Evolutionary conservation across 108 stramenopile species (phyloP).

Genomic region (Pseudonitzschia pungens): DNA sequence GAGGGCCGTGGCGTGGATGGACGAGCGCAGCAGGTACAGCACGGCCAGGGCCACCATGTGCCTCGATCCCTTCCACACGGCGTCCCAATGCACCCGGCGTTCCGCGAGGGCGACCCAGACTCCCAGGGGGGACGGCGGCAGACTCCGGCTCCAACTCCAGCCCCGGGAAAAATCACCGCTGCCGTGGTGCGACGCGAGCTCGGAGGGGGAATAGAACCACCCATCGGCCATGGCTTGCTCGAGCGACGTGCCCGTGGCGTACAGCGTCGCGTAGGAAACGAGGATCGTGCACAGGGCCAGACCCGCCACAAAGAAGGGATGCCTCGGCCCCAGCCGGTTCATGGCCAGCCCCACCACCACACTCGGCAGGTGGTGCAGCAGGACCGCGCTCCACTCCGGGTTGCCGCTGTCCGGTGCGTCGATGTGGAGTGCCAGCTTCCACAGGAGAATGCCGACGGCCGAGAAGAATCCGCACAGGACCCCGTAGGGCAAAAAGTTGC

Average conservation of each 20-base stretch:
- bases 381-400: slow-evolving; percentile 44
- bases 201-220: slow-evolving; percentile 63
- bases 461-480: slow-evolving; percentile 83
- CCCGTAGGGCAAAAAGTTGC: slow-evolving; percentile 60
- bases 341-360: slow-evolving; percentile 47
- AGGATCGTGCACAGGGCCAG: slow-evolving; percentile 43
- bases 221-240: slow-evolving; percentile 49
- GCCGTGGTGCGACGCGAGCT: slow-evolving; percentile 16
- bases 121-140: slow-evolving; percentile 55
- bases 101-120: slow-evolving; percentile 29
- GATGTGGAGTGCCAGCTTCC: slow-evolving; percentile 63
- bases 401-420: not conserved
- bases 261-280: slow-evolving; percentile 46
- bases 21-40: slow-evolving; percentile 71
- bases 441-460: slow-evolving; percentile 63
- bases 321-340: slow-evolving; percentile 54
- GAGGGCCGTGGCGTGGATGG: slow-evolving; percentile 60
- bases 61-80: slow-evolving; percentile 50
- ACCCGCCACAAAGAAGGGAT: slow-evolving; percentile 51
- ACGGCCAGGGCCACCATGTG: slow-evolving; percentile 62
- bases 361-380: slow-evolving; percentile 58
- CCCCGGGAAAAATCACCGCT: too few species aligned
- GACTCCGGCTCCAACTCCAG: too few species aligned
- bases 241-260: slow-evolving; percentile 39
- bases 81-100: slow-evolving; percentile 56